These are phyloP conservation scores for Fusarium virguliforme DNA, from an alignment of 2,329 filamentous ascomycete genomes.

Conservation along the genomic window DNA sequence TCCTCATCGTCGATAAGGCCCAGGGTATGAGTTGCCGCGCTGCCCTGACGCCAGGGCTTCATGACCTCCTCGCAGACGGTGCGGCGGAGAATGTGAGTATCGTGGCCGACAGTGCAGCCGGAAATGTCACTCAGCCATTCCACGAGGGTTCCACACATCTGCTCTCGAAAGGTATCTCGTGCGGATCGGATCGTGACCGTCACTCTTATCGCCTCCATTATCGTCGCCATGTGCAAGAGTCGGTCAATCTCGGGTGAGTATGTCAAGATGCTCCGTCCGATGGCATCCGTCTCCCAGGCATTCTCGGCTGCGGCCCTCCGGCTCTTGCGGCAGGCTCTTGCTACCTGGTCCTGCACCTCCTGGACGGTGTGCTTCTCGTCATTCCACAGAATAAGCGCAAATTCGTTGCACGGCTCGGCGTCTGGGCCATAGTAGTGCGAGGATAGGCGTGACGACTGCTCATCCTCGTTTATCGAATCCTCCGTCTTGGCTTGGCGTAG, in stretches of 20 bases:
- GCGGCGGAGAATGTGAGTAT: conserved; percentile 83
- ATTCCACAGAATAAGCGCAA: conserved; percentile 92
- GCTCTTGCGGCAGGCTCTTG: conserved; percentile 85
- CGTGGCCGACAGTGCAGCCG: conserved; percentile 86
- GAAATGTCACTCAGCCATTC: conserved; percentile 97
- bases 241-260: conserved; percentile 80
- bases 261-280: conserved; percentile 88
- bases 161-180: conserved; percentile 94
- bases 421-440: conserved; percentile 78
- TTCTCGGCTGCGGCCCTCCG: conserved; percentile 78
- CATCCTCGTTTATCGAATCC: conserved; percentile 85
- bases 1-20: conserved; percentile 63
- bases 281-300: conserved; percentile 89
- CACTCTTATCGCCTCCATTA: conserved; percentile 95
- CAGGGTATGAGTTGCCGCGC: conserved; percentile 81
- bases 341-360: conserved; percentile 92
- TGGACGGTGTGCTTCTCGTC: conserved; percentile 98
- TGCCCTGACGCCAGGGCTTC: conserved; percentile 88
- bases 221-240: conserved; percentile 83
- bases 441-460: conserved; percentile 82
- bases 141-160: conserved; percentile 98
- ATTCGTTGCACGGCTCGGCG: conserved; percentile 70
- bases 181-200: conserved; percentile 95
- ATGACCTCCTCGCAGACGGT: conserved; percentile 94
- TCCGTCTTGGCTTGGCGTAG: conserved; percentile 87